Evolutionary conservation across 2,329 filamentous ascomycete species (phyloP).

Genomic region (Grosmannia huntii): DNA sequence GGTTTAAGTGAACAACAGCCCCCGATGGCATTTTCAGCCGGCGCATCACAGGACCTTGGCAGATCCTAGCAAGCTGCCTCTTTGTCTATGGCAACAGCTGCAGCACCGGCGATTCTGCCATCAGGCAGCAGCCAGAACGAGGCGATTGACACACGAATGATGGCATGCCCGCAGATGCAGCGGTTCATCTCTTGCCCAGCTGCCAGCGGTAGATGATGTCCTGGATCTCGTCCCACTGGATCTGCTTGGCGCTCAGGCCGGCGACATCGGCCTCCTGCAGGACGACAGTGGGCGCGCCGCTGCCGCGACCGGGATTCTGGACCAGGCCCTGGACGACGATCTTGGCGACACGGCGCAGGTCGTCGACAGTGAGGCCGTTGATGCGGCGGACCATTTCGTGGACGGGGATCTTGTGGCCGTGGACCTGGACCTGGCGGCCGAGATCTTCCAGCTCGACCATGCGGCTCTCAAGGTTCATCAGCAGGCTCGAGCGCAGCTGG

Average conservation of each 20-base stretch:
- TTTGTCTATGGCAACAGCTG: too few species aligned
- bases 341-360: slow-evolving; percentile 70
- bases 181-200: slow-evolving; percentile 43
- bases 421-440: slow-evolving; percentile 90
- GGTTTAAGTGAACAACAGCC: too few species aligned
- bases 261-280: slow-evolving; percentile 78
- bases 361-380: slow-evolving; percentile 63
- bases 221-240: slow-evolving; percentile 84
- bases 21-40: too few species aligned
- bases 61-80: too few species aligned
- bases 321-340: slow-evolving; percentile 68
- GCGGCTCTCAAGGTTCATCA: slow-evolving; percentile 95
- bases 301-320: slow-evolving; percentile 62
- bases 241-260: slow-evolving; percentile 51
- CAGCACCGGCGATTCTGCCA: too few species aligned
- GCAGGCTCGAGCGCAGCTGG: slow-evolving; percentile 73
- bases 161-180: too few species aligned
- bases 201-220: slow-evolving; percentile 74
- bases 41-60: too few species aligned
- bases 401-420: slow-evolving; percentile 82
- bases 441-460: slow-evolving; percentile 98
- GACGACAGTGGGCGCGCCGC: slow-evolving; percentile 84
- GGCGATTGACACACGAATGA: too few species aligned
- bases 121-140: too few species aligned
- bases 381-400: slow-evolving; percentile 87